Evolutionary conservation across 75 land plant species (phyloP).

Genomic region (Larix kaempferi): DNA sequence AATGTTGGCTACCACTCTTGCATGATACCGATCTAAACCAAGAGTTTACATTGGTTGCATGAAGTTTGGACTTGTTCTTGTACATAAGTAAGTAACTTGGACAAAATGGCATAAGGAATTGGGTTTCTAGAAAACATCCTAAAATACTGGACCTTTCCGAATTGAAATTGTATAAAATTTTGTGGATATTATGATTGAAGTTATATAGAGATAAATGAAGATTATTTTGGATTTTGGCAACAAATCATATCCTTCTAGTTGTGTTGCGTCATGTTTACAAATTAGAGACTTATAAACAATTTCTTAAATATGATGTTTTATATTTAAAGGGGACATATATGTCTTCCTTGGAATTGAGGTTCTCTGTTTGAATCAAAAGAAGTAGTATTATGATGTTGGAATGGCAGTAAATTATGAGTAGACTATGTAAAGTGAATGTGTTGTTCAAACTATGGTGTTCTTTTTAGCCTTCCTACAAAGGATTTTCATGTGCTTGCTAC

Average conservation of each 20-base stretch:
- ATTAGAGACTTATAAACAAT: too few species aligned
- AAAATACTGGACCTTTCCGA: background rate
- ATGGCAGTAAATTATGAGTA: background rate
- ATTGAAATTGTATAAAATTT: too few species aligned
- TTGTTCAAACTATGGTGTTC: background rate
- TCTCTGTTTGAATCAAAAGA: background rate
- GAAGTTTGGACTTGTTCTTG: conserved; percentile 46
- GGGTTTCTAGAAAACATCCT: background rate
- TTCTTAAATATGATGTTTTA: too few species aligned
- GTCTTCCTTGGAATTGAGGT: too few species aligned
- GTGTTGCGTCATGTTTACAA: too few species aligned
- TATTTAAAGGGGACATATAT: too few species aligned
- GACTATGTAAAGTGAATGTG: background rate
- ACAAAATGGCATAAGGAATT: background rate
- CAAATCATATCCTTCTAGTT: too few species aligned
- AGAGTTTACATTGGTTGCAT: conserved; percentile 41
- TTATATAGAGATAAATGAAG: background rate
- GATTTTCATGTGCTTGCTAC: background rate
- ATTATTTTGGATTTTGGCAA: background rate
- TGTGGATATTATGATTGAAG: too few species aligned
- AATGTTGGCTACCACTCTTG: background rate
- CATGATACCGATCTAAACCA: conserved; percentile 29
- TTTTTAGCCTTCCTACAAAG: background rate
- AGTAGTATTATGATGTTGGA: background rate
- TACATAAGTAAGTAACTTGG: conserved; percentile 24